Conservation (phyloP, 2,329 filamentous ascomycete species). For the Capronia americana region DNA sequence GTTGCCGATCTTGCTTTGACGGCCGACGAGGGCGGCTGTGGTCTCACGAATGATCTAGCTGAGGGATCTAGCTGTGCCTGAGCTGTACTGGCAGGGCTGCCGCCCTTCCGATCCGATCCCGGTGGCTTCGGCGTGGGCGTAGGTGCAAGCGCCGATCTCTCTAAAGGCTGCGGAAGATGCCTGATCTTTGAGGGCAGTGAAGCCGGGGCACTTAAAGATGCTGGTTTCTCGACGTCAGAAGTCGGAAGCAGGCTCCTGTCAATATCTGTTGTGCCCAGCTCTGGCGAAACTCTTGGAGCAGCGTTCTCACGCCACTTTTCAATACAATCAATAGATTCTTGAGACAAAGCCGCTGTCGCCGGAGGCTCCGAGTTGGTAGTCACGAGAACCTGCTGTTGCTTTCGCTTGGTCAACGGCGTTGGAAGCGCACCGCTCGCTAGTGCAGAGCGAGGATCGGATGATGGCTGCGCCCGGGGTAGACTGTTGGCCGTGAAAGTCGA, state of each 20-base stretch:
- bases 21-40: neutral
- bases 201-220: neutral
- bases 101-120: neutral
- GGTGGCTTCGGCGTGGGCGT: neutral
- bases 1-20: neutral
- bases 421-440: neutral
- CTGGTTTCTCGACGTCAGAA: neutral
- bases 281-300: slow-evolving; percentile 19
- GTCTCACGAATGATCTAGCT: slow-evolving; percentile 4
- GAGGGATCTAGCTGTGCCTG: neutral
- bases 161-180: neutral
- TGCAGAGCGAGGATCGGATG: neutral
- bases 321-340: slow-evolving; percentile 43
- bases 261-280: slow-evolving; percentile 25
- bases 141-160: neutral
- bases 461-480: neutral
- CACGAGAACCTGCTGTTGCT: neutral
- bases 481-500: neutral
- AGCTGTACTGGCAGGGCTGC: neutral
- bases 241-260: slow-evolving; percentile 11
- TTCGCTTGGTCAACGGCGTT: neutral
- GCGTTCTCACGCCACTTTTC: slow-evolving; percentile 21
- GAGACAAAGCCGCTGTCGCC: neutral
- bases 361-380: neutral
- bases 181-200: neutral